These are phyloP conservation scores for Endotrypanum monterogeii DNA, from an alignment of 208 protist genomes.

Conservation along the genomic window DNA sequence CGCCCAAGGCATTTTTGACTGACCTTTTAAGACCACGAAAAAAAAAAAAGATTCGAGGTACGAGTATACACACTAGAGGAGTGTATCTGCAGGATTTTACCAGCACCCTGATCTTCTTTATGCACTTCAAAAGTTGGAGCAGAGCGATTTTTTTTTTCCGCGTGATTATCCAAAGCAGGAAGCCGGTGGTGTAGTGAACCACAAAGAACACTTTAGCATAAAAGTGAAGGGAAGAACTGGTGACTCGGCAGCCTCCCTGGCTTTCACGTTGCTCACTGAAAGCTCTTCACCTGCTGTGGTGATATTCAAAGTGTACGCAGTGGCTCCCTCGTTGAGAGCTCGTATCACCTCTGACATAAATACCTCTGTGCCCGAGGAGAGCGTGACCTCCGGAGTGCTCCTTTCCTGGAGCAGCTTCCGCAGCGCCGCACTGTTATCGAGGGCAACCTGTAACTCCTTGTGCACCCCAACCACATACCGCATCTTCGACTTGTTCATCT, in stretches of 20 bases:
- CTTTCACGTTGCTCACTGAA: conserved; percentile 38
- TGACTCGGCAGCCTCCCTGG: conserved; percentile 27
- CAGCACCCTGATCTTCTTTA: neutral
- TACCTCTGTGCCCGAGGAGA: conserved; percentile 22
- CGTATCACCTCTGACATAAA: conserved; percentile 56
- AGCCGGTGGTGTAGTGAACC: conserved; percentile 48
- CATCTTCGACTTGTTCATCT: conserved; percentile 67
- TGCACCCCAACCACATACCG: conserved; percentile 88
- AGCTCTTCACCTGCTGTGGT: neutral
- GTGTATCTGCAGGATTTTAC: neutral
- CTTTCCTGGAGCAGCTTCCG: neutral
- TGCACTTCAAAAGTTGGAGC: neutral
- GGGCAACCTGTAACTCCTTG: conserved; percentile 57
- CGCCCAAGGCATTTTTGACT: neutral
- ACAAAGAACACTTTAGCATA: conserved; percentile 90
- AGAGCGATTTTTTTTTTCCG: neutral
- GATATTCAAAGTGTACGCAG: conserved; percentile 19
- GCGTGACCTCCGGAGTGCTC: neutral
- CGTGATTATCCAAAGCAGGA: neutral
- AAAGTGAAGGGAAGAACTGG: conserved; percentile 90
- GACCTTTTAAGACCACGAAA: neutral
- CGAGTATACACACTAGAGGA: neutral
- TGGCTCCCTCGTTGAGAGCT: conserved; percentile 45
- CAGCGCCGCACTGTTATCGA: conserved; percentile 47
- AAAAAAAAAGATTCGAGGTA: neutral